Conservation (phyloP, 495 filamentous ascomycete species). For the Hypoxylon rickii region DNA sequence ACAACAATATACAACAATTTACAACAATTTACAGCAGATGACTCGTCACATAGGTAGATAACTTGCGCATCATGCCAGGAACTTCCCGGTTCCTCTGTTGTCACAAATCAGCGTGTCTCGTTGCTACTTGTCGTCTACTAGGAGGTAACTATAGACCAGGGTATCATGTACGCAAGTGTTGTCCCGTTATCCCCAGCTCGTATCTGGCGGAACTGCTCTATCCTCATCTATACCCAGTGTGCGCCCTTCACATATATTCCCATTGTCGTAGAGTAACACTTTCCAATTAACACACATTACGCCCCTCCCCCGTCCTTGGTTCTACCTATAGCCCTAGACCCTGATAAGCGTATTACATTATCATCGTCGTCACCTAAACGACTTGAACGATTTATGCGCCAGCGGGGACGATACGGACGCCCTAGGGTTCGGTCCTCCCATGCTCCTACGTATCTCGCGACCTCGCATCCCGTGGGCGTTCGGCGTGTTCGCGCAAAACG, state of each 20-base stretch:
- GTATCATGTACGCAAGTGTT: conserved; percentile 28
- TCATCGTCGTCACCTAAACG: conserved; percentile 48
- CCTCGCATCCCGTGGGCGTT: conserved; percentile 58
- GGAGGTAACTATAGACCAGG: conserved; percentile 22
- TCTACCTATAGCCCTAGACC: no score
- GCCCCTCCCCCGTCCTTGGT: no score
- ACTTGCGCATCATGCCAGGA: neutral
- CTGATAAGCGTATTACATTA: neutral
- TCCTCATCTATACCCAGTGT: conserved; percentile 23
- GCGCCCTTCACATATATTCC: conserved; percentile 21
- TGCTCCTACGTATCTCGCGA: conserved; percentile 54
- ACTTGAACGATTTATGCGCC: conserved; percentile 69
- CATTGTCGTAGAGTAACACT: conserved; percentile 6
- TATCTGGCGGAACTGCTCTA: conserved; percentile 14
- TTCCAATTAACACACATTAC: conserved; percentile 5
- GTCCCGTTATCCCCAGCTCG: conserved; percentile 9
- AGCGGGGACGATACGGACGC: conserved; percentile 60
- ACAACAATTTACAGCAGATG: no score
- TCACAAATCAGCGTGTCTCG: conserved; percentile 22
- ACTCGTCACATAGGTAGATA: conserved; percentile 16
- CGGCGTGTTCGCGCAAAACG: conserved; percentile 78
- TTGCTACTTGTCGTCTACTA: conserved; percentile 24
- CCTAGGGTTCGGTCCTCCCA: conserved; percentile 33
- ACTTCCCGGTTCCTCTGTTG: neutral
- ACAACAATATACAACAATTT: no score